Conservation (phyloP, 116 monocot genomes). For the Posidonia oceanica region DNA sequence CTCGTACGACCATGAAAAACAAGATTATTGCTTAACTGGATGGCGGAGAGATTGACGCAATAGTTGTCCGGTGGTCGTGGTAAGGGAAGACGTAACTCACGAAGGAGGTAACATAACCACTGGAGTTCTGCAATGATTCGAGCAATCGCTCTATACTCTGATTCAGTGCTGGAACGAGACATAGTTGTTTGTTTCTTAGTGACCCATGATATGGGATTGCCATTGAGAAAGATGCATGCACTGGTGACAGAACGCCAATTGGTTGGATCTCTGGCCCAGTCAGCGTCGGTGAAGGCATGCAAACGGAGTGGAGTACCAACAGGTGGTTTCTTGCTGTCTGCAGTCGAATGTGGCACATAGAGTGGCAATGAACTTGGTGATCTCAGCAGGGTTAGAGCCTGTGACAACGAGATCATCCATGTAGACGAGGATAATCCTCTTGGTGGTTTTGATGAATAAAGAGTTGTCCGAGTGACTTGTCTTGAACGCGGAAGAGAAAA, state of each 20-base stretch:
- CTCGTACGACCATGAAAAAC: neutral
- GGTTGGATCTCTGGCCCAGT: neutral
- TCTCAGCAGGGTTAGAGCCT: neutral
- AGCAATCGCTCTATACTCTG: too few species aligned
- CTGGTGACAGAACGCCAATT: neutral
- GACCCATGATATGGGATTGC: neutral
- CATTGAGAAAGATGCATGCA: neutral
- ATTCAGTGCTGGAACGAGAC: neutral
- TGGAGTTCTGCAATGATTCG: too few species aligned
- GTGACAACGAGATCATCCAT: neutral
- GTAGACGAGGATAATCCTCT: neutral
- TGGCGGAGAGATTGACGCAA: neutral
- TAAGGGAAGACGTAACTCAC: too few species aligned
- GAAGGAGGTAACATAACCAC: too few species aligned
- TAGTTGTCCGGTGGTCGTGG: neutral
- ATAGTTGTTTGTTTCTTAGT: neutral
- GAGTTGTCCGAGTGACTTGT: neutral
- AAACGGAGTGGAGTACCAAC: too few species aligned
- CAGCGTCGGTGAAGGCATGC: neutral
- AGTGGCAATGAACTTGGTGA: too few species aligned
- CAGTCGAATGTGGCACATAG: neutral
- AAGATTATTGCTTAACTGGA: neutral
- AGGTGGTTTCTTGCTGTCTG: neutral
- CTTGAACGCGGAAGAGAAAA: neutral
- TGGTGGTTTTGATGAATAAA: neutral